These are phyloP conservation scores for Aethionema arabicum DNA, from an alignment of 345 rosid species.

Conservation along the genomic window DNA sequence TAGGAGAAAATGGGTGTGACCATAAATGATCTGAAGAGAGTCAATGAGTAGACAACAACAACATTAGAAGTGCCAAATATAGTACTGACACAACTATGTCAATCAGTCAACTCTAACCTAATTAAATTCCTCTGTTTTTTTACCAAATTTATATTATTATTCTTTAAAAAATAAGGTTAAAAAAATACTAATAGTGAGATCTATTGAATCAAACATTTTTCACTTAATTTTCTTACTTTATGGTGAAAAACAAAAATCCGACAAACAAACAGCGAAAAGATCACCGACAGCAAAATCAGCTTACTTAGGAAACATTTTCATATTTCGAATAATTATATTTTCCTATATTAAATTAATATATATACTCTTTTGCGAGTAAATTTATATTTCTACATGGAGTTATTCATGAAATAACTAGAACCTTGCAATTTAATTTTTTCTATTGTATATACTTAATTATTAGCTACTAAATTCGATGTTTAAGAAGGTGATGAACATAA, in stretches of 20 bases:
- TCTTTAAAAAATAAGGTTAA: background rate
- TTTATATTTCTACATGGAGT: background rate
- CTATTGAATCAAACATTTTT: background rate
- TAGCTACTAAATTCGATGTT: too few relatives aligned
- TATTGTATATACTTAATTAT: too few relatives aligned
- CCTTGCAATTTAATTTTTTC: too few relatives aligned
- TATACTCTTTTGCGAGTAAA: too few relatives aligned
- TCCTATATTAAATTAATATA: too few relatives aligned
- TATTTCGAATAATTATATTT: background rate
- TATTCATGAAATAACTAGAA: too few relatives aligned
- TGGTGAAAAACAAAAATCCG: slow-evolving; percentile 17
- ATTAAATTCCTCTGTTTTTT: background rate
- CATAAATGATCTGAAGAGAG: slow-evolving; percentile 35
- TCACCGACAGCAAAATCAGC: slow-evolving; percentile 36
- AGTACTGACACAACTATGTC: slow-evolving; percentile 38
- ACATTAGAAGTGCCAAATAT: slow-evolving; percentile 38
- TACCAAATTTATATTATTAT: background rate
- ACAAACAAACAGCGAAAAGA: slow-evolving; percentile 27
- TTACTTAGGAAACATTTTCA: slow-evolving; percentile 18
- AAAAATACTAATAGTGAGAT: too few relatives aligned
- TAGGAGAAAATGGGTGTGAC: slow-evolving; percentile 36
- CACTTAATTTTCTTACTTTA: slow-evolving; percentile 2
- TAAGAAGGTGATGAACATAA: too few relatives aligned
- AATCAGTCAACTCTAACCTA: slow-evolving; percentile 28
- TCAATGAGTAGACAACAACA: slow-evolving; percentile 40